phyloP scores from a whole-genome alignment of 1,284 basidiomycete species.

The Moesziomyces antarcticus region DNA sequence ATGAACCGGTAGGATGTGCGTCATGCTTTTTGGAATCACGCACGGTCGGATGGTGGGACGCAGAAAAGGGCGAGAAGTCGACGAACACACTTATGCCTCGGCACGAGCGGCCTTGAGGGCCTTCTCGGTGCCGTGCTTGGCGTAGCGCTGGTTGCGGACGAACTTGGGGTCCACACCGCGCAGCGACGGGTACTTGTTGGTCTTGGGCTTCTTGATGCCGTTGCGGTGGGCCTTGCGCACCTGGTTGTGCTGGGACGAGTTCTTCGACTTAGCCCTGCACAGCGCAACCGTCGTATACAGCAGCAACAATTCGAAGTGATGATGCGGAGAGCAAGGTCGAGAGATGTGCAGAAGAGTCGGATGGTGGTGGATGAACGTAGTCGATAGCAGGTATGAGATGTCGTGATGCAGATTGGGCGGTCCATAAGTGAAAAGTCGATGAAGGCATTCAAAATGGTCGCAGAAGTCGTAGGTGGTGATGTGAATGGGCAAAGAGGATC shows the following conservation, averaged over 20 bases:
- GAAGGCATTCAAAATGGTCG: neutral
- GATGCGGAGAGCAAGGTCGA: neutral
- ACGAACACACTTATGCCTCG: constrained; percentile 32
- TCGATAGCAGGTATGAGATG: neutral
- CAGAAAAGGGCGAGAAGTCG: neutral
- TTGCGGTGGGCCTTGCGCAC: constrained; percentile 94
- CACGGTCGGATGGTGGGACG: neutral
- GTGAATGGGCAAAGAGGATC: neutral
- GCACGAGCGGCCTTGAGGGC: constrained; percentile 51
- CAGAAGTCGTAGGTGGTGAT: neutral
- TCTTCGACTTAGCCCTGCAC: constrained; percentile 65
- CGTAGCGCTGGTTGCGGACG: constrained; percentile 84
- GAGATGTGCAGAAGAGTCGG: neutral
- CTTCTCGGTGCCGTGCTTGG: constrained; percentile 81
- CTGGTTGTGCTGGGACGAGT: constrained; percentile 66
- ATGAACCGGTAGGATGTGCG: neutral
- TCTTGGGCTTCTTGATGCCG: constrained; percentile 73
- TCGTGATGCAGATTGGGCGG: neutral
- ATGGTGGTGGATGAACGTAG: neutral
- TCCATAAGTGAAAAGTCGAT: neutral
- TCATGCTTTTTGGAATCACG: neutral
- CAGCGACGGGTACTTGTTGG: constrained; percentile 82
- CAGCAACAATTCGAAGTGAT: neutral
- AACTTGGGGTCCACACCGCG: constrained; percentile 93
- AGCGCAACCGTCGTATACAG: neutral